These are phyloP conservation scores for Kickxella alabastrina DNA, from an alignment of 192 early-diverging fungal species.

Conservation along the genomic window DNA sequence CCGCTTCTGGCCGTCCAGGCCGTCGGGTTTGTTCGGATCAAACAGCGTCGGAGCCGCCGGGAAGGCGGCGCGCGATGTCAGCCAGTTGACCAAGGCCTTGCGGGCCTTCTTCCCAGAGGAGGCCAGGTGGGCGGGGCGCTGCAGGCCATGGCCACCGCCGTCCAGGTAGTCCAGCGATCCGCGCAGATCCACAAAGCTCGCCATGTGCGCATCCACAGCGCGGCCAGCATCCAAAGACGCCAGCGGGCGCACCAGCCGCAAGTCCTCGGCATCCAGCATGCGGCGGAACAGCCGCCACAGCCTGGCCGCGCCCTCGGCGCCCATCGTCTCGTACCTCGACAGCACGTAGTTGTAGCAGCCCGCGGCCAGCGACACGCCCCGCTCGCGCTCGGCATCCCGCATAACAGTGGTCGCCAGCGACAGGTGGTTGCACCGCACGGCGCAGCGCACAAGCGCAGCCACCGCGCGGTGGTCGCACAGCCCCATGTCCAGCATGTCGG, in stretches of 20 bases:
- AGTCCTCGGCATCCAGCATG: conserved; percentile 18
- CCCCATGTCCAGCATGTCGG: conserved; percentile 34
- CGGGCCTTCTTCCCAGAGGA: conserved; percentile 4
- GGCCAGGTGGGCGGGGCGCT: conserved; percentile 2
- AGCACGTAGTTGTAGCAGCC: conserved; percentile 28
- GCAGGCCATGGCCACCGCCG: conserved; percentile 3
- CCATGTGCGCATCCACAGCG: not conserved
- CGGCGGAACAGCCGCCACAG: conserved; percentile 7
- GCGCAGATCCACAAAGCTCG: conserved; percentile 17
- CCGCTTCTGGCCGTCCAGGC: not conserved
- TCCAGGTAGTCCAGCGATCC: conserved; percentile 1
- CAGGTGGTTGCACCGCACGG: conserved; percentile 13
- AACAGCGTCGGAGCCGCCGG: conserved; percentile 21
- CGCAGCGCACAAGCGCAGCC: conserved; percentile 20
- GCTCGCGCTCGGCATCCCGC: conserved; percentile 20
- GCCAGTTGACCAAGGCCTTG: conserved; percentile 26
- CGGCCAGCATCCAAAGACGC: not conserved
- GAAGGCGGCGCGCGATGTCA: conserved; percentile 24
- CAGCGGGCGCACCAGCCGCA: conserved; percentile 1
- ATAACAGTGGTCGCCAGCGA: conserved; percentile 19
- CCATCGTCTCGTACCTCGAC: conserved; percentile 1
- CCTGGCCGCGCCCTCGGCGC: not conserved
- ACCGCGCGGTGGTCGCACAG: conserved; percentile 13
- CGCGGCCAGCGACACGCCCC: conserved; percentile 8
- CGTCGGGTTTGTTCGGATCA: not conserved